A percentile compares a stretch with the other conserved stretches of the same genome.
Conservation (phyloP, 768 basidiomycete genomes). For the Collybia sp. region DNA sequence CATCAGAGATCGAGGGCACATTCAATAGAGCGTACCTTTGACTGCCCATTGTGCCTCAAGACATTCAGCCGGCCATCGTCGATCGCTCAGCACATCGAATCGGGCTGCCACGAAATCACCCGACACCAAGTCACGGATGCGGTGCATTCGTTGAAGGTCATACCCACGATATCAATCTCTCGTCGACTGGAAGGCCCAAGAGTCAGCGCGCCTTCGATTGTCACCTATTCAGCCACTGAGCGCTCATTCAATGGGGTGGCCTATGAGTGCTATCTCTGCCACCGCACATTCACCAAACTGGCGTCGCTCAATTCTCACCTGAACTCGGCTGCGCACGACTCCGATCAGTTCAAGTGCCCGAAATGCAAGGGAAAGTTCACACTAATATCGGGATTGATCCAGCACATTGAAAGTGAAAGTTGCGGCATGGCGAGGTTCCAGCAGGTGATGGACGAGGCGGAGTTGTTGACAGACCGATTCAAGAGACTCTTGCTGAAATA, state of each 20-base stretch:
- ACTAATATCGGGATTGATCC: constrained; percentile 34
- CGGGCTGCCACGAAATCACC: constrained; percentile 29
- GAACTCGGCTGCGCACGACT: constrained; percentile 28
- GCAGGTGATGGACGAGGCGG: constrained; percentile 21
- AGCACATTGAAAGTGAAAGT: constrained; percentile 37
- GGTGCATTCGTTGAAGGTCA: constrained; percentile 24
- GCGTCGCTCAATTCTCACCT: constrained; percentile 28
- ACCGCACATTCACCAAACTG: constrained; percentile 23
- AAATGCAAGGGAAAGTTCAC: constrained; percentile 29
- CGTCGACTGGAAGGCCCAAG: constrained; percentile 17
- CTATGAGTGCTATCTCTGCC: constrained; percentile 39
- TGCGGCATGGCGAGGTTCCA: constrained; percentile 29
- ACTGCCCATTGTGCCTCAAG: constrained; percentile 27
- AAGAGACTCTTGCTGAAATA: not conserved
- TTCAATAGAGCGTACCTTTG: constrained; percentile 10
- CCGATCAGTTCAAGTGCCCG: constrained; percentile 37
- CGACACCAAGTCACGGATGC: constrained; percentile 31
- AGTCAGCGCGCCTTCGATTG: constrained; percentile 5
- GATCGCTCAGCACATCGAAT: constrained; percentile 35
- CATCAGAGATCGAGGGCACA: constrained; percentile 24
- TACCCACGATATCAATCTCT: constrained; percentile 28
- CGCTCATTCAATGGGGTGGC: constrained; percentile 32
- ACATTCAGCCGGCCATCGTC: constrained; percentile 30
- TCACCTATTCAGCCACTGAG: constrained; percentile 25
- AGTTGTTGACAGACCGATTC: constrained; percentile 23